Conservation (phyloP, 2,329 filamentous ascomycete genomes). For the Penicillium sp. region DNA sequence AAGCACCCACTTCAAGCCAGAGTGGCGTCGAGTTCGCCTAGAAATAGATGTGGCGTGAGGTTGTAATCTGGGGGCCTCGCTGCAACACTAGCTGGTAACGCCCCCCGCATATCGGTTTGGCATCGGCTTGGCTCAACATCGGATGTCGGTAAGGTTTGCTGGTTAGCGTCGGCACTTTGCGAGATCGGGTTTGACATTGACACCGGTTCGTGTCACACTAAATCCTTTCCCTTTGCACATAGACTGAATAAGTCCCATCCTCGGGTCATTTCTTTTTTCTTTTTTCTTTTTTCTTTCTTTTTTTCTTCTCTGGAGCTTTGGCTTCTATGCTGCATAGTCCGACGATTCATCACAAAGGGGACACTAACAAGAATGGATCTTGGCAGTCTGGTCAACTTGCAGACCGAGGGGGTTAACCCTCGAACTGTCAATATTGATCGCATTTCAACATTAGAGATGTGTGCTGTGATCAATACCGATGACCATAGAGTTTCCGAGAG, state of each 20-base stretch:
- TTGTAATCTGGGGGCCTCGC: neutral
- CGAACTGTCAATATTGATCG: conserved; percentile 41
- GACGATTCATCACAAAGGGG: neutral
- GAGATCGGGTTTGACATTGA: neutral
- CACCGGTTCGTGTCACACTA: neutral
- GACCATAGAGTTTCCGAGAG: conserved; percentile 39
- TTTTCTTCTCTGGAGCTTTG: too few relatives aligned
- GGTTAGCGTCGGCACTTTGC: conserved; percentile 1
- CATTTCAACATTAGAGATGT: conserved; percentile 45
- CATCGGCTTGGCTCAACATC: neutral
- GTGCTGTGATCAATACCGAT: conserved; percentile 43
- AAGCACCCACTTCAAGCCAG: neutral
- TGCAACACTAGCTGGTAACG: conserved; percentile 20
- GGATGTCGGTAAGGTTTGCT: conserved; percentile 1
- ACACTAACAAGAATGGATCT: conserved; percentile 20
- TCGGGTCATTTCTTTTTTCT: neutral
- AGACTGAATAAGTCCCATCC: neutral
- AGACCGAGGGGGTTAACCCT: conserved; percentile 45
- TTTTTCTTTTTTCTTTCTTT: too few relatives aligned
- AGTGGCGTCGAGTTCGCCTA: neutral
- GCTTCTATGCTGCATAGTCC: neutral
- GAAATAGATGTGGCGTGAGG: neutral
- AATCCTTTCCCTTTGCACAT: neutral
- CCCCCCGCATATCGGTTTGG: conserved; percentile 2
- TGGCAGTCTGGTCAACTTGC: conserved; percentile 34